phyloP scores from a whole-genome alignment of 2,329 filamentous ascomycete species.

The Kalaharituber pfeilii region DNA sequence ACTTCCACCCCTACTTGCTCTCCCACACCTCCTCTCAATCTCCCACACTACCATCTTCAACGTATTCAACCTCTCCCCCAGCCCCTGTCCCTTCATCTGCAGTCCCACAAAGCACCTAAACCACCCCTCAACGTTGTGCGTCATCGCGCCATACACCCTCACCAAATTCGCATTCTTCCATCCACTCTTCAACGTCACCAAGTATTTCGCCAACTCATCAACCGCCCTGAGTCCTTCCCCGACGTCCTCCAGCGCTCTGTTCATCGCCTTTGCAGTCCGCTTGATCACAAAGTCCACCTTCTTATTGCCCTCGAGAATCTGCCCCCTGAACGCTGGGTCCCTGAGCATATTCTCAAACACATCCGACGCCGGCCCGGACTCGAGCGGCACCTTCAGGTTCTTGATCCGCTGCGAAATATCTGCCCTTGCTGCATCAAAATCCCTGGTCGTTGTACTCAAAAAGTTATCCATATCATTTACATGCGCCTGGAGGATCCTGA shows the following conservation, averaged over 20 bases:
- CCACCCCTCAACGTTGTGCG: conserved; percentile 84
- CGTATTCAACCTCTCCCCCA: conserved; percentile 53
- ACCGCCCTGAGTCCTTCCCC: conserved; percentile 60
- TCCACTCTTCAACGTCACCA: conserved; percentile 46
- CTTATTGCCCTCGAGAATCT: conserved; percentile 74
- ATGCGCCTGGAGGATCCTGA: conserved; percentile 74
- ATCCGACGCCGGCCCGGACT: conserved; percentile 28
- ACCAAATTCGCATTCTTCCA: conserved; percentile 45
- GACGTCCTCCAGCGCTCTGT: conserved; percentile 63
- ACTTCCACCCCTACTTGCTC: conserved; percentile 64
- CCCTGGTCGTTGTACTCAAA: conserved; percentile 67
- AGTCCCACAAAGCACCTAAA: conserved; percentile 60
- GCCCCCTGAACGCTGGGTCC: conserved; percentile 61
- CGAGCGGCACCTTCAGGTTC: conserved; percentile 64
- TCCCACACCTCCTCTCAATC: conserved; percentile 69
- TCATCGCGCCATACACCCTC: conserved; percentile 76
- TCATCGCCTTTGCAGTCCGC: conserved; percentile 58
- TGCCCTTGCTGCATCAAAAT: conserved; percentile 57
- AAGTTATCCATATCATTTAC: conserved; percentile 91
- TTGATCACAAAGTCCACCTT: conserved; percentile 77
- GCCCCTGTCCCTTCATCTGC: conserved; percentile 50
- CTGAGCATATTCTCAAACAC: conserved; percentile 79
- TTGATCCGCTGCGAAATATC: conserved; percentile 69
- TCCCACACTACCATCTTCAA: conserved; percentile 63
- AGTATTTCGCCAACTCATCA: conserved; percentile 57